Conservation (phyloP, 1,284 basidiomycete genomes). For the Trichosporon coremiiforme region DNA sequence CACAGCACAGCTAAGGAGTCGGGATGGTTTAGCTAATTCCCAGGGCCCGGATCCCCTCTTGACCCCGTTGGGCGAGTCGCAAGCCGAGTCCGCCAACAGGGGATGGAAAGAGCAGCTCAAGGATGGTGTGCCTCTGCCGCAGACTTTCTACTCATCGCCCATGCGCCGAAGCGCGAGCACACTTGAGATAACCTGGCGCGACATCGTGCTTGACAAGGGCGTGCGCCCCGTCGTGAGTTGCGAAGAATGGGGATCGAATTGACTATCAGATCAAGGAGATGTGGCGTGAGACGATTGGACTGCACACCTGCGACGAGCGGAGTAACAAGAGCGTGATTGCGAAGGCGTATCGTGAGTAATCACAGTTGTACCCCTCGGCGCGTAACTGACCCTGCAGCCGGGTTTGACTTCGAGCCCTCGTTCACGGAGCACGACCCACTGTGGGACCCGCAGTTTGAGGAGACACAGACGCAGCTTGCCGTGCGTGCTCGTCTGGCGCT, state of each 20-base stretch:
- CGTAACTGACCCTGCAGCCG: conserved; percentile 27
- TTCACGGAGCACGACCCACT: conserved; percentile 51
- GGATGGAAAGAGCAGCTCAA: conserved; percentile 44
- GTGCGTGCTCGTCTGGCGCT: conserved; percentile 38
- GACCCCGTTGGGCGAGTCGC: conserved; percentile 37
- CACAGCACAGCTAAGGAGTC: too few species aligned
- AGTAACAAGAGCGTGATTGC: conserved; percentile 38
- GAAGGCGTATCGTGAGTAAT: conserved; percentile 32
- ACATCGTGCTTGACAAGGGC: conserved; percentile 35
- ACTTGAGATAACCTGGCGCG: conserved; percentile 45
- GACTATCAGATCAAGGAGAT: conserved; percentile 39
- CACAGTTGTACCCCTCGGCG: too few species aligned
- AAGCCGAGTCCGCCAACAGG: conserved; percentile 37
- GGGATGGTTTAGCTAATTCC: conserved; percentile 18
- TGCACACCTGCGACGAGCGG: conserved; percentile 50
- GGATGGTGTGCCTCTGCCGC: conserved; percentile 41
- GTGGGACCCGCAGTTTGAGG: conserved; percentile 44
- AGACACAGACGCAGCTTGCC: conserved; percentile 39
- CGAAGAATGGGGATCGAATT: neutral
- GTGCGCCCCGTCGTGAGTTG: conserved; percentile 23
- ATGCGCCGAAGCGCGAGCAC: conserved; percentile 43
- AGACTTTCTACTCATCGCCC: conserved; percentile 45
- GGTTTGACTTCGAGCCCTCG: conserved; percentile 40
- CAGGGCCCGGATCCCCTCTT: conserved; percentile 51
- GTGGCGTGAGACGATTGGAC: conserved; percentile 42